Evolutionary conservation across 495 filamentous ascomycete species (phyloP).

Genomic region (Corynascus novoguineensis): DNA sequence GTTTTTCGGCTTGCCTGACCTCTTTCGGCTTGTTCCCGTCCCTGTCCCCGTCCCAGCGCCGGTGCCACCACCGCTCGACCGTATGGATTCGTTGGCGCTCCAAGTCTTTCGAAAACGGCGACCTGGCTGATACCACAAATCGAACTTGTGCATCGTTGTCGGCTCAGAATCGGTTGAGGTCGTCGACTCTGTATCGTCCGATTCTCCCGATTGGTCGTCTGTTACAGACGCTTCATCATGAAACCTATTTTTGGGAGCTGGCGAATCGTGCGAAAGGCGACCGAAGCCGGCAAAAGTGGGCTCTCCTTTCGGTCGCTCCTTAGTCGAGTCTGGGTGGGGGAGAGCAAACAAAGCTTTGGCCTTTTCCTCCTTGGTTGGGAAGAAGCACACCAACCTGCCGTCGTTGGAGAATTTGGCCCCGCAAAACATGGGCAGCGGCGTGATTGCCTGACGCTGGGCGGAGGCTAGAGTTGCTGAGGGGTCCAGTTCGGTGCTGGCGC

Average conservation of each 20-base stretch:
- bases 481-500: constrained; percentile 46
- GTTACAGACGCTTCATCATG: constrained; percentile 50
- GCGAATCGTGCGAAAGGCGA: constrained; percentile 53
- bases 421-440: constrained; percentile 68
- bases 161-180: constrained; percentile 67
- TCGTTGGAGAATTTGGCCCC: constrained; percentile 72
- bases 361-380: constrained; percentile 74
- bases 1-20: constrained; percentile 44
- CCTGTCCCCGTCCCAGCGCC: constrained; percentile 50
- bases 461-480: constrained; percentile 43
- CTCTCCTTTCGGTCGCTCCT: constrained; percentile 57
- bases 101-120: constrained; percentile 42
- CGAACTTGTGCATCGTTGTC: constrained; percentile 51
- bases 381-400: constrained; percentile 80
- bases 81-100: constrained; percentile 44
- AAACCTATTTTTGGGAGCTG: constrained; percentile 43
- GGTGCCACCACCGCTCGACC: constrained; percentile 47
- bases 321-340: constrained; percentile 54
- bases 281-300: constrained; percentile 85
- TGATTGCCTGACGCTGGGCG: constrained; percentile 65
- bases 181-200: constrained; percentile 61
- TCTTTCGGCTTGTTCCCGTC: constrained; percentile 42
- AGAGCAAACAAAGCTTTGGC: constrained; percentile 56
- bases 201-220: constrained; percentile 42
- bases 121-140: constrained; percentile 41